A percentile compares a stretch with the other conserved stretches of the same genome.
phyloP scores from a whole-genome alignment of 2,329 filamentous ascomycete species.

The Salinomyces thailandicus region DNA sequence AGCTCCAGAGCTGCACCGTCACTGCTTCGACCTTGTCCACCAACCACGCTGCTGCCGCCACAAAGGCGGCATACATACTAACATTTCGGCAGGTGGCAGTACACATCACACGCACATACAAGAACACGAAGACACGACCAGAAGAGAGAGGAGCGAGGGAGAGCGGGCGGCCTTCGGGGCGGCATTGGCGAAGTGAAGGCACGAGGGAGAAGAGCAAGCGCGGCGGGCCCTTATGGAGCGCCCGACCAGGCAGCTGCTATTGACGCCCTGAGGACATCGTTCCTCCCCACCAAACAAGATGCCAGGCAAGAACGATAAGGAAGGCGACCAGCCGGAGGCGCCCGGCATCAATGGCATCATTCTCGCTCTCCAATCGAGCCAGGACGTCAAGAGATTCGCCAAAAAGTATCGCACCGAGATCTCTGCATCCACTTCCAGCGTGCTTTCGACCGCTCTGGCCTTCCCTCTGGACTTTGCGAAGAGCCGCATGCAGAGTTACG shows the following conservation, averaged over 20 bases:
- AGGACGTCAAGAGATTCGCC: slow-evolving; percentile 46
- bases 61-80: no score
- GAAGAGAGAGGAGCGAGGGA: no score
- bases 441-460: slow-evolving; percentile 68
- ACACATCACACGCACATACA: no score
- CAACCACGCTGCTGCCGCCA: no score
- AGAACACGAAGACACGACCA: no score
- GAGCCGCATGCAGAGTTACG: slow-evolving; percentile 74
- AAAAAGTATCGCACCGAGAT: slow-evolving; percentile 75
- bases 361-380: slow-evolving; percentile 28
- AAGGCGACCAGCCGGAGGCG: not conserved
- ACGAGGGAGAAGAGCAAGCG: no score
- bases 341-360: not conserved
- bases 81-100: no score
- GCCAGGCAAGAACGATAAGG: slow-evolving; percentile 13
- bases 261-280: slow-evolving; percentile 19
- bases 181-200: no score
- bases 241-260: slow-evolving; percentile 18
- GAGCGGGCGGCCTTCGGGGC: no score
- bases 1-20: no score
- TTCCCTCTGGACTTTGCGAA: slow-evolving; percentile 85
- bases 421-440: slow-evolving; percentile 63
- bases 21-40: no score
- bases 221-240: slow-evolving; percentile 23
- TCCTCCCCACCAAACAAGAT: slow-evolving; percentile 15